A percentile compares a stretch with the other conserved stretches of the same genome.
These are phyloP conservation scores for Scheffersomyces cryptocercus DNA, from an alignment of 1,139 yeast species.

Conservation along the genomic window DNA sequence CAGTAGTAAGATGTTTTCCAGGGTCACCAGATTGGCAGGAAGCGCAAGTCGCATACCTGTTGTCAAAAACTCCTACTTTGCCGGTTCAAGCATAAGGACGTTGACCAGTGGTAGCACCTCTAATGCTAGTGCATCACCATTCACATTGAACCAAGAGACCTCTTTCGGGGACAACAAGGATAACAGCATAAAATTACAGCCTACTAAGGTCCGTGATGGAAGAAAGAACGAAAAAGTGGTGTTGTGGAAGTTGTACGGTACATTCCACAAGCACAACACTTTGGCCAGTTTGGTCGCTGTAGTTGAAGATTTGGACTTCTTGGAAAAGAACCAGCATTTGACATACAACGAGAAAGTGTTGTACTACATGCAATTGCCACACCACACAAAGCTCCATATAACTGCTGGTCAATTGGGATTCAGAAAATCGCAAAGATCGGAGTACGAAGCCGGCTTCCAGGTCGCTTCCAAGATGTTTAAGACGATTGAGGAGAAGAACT, in stretches of 20 bases:
- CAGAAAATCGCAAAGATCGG: slow-evolving; percentile 80
- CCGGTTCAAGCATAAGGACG: too few relatives aligned
- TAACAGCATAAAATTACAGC: background rate
- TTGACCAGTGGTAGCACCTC: too few relatives aligned
- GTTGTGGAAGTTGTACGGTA: slow-evolving; percentile 73
- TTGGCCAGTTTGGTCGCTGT: slow-evolving; percentile 74
- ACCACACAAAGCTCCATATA: slow-evolving; percentile 65
- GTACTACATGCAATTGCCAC: slow-evolving; percentile 78
- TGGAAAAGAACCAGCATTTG: slow-evolving; percentile 55
- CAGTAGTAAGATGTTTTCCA: slow-evolving; percentile 9
- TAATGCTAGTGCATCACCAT: background rate
- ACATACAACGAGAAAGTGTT: slow-evolving; percentile 75
- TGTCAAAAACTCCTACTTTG: too few relatives aligned
- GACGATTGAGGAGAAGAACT: slow-evolving; percentile 60
- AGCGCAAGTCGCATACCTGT: too few relatives aligned
- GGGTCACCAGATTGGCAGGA: slow-evolving; percentile 9
- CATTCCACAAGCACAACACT: slow-evolving; percentile 81
- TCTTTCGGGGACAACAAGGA: background rate
- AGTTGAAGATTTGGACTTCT: slow-evolving; percentile 62
- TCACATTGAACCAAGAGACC: background rate
- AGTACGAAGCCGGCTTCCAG: slow-evolving; percentile 94
- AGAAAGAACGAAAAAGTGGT: slow-evolving; percentile 34
- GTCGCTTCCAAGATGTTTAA: slow-evolving; percentile 74
- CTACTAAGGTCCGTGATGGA: slow-evolving; percentile 5
- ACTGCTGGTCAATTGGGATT: slow-evolving; percentile 77